phyloP scores from a whole-genome alignment of 768 basidiomycete species.

The Leccinum subgranulosum region DNA sequence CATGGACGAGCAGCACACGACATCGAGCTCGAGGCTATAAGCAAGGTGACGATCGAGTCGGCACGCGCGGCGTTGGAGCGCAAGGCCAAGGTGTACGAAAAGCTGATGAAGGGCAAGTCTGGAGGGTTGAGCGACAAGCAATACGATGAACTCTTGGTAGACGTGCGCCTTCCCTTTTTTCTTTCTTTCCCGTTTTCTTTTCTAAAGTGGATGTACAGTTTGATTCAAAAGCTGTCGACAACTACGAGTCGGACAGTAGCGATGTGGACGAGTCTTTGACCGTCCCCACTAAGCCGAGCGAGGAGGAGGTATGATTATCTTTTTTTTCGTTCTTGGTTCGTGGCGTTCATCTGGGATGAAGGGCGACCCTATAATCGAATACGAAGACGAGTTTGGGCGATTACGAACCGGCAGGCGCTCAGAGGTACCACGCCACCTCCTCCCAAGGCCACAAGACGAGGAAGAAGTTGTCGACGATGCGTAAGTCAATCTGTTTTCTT shows the following conservation, averaged over 20 bases:
- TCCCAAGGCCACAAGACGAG: constrained; percentile 44
- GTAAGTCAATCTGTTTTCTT: constrained; percentile 34
- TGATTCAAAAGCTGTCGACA: constrained; percentile 52
- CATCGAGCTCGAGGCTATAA: constrained; percentile 65
- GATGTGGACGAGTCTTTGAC: constrained; percentile 77
- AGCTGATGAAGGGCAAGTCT: constrained; percentile 71
- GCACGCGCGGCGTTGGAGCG: constrained; percentile 69
- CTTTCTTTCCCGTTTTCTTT: background rate
- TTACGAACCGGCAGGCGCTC: constrained; percentile 63
- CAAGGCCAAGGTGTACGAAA: constrained; percentile 79
- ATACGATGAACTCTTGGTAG: constrained; percentile 68
- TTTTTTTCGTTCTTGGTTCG: background rate
- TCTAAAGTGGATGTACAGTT: constrained; percentile 44
- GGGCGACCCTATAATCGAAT: constrained; percentile 81
- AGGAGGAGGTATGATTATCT: constrained; percentile 34
- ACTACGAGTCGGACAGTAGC: constrained; percentile 67
- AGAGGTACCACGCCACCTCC: constrained; percentile 70
- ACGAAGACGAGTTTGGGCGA: constrained; percentile 87
- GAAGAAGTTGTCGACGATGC: constrained; percentile 47
- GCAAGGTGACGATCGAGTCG: constrained; percentile 67
- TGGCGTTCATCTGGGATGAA: constrained; percentile 23
- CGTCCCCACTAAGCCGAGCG: constrained; percentile 45
- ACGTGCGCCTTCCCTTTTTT: constrained; percentile 47
- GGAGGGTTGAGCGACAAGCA: constrained; percentile 76
- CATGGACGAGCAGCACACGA: constrained; percentile 61